A percentile compares a stretch with the other conserved stretches of the same genome.
phyloP scores from a whole-genome alignment of 805 yeast species.

The Metschnikowia matae region DNA sequence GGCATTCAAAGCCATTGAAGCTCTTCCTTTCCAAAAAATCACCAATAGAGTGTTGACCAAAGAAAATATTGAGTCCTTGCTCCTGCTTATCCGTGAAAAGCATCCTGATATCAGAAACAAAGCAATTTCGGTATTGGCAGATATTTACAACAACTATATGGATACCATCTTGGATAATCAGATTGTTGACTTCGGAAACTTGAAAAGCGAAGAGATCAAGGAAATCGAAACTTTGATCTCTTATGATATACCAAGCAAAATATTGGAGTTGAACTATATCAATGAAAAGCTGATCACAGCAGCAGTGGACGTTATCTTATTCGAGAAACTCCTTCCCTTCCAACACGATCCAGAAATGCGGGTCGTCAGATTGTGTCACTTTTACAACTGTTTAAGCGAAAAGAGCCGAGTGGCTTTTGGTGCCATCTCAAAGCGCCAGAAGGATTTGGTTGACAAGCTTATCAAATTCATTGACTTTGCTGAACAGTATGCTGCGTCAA shows the following conservation, averaged over 20 bases:
- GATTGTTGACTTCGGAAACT: conserved; percentile 30
- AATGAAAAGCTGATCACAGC: conserved; percentile 66
- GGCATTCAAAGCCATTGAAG: conserved; percentile 51
- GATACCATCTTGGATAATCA: conserved; percentile 12
- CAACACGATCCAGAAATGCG: conserved; percentile 44
- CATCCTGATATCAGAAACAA: conserved; percentile 58
- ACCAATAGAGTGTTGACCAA: conserved; percentile 45
- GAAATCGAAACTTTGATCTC: conserved; percentile 30
- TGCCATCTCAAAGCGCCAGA: conserved; percentile 69
- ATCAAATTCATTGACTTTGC: conserved; percentile 45
- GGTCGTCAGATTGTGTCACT: conserved; percentile 48
- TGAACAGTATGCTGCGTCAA: conserved; percentile 32
- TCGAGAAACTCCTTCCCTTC: conserved; percentile 57
- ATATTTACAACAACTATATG: conserved; percentile 49
- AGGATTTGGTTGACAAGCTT: conserved; percentile 52
- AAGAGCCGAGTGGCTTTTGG: conserved; percentile 60
- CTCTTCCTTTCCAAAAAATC: conserved; percentile 45
- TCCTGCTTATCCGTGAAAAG: conserved; percentile 69
- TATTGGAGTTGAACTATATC: conserved; percentile 66
- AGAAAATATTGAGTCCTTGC: conserved; percentile 49
- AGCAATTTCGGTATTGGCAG: conserved; percentile 52
- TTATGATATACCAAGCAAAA: conserved; percentile 56
- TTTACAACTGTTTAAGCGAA: conserved; percentile 47
- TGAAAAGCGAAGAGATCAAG: conserved; percentile 21
- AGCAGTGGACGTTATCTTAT: conserved; percentile 56